Evolutionary conservation across 139 green algal species (phyloP).

Genomic region (Tetratostichococcus sp.): DNA sequence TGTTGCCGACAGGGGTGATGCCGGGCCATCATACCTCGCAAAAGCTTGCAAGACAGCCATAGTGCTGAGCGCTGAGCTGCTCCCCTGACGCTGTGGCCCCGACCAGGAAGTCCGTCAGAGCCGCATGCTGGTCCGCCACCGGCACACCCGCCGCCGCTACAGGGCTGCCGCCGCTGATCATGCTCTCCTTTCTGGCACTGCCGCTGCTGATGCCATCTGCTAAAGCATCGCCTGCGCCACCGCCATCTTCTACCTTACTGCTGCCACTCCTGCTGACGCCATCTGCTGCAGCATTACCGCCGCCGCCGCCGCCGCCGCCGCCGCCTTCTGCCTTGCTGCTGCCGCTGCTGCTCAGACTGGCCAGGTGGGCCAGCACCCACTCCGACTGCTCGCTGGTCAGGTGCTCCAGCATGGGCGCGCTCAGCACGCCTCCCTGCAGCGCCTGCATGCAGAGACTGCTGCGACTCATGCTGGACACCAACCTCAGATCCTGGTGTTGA

Average conservation of each 20-base stretch:
- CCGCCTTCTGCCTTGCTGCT: too few relatives aligned
- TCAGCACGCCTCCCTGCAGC: conserved; percentile 1
- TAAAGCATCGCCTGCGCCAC: too few relatives aligned
- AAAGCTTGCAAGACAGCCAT: conserved; percentile 3
- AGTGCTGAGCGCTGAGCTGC: neutral
- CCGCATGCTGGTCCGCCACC: neutral
- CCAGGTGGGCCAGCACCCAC: conserved; percentile 18
- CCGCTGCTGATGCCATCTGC: neutral
- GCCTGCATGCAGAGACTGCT: conserved; percentile 3
- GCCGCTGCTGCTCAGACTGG: neutral
- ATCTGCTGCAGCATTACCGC: too few relatives aligned
- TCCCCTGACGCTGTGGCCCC: neutral
- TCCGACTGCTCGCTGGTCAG: conserved; percentile 14
- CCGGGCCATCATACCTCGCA: too few relatives aligned
- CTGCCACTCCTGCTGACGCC: too few relatives aligned
- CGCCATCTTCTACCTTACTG: too few relatives aligned
- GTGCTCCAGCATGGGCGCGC: conserved; percentile 5
- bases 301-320: too few relatives aligned
- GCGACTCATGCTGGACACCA: neutral
- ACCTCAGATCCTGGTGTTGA: too few relatives aligned
- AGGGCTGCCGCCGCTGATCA: neutral
- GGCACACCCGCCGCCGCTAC: neutral
- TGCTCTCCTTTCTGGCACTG: neutral
- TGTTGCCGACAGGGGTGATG: too few relatives aligned
- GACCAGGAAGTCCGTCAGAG: neutral